Evolutionary conservation across 2,329 filamentous ascomycete genomes (phyloP), one percentile per base, ranked within the genome.

Genomic region (Fusarium lyarnte): DNA sequence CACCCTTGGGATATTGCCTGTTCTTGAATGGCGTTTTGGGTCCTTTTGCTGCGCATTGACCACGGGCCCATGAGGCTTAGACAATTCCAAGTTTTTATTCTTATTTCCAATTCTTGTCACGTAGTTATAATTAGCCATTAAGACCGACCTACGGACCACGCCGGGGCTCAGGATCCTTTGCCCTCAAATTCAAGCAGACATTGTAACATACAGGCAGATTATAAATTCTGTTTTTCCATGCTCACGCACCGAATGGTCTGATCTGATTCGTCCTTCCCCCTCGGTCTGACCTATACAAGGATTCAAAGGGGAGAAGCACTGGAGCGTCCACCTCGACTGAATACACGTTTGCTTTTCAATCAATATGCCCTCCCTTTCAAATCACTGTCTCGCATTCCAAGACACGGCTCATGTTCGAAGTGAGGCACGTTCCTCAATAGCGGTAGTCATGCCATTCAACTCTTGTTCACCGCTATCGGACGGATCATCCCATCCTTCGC

Each of bases 401-500:
- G 14, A n/a, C 4, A n/a, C 8, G 8, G 2, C 19, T 53, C 14
- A n/a, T 14, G 21, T 33, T 8, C 29, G 12, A 8, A 53, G 36
- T 12, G 59, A 33, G 8, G 65, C 16, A 13, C 51, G 51, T 5
- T 12, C 41, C 6, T 69, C 65, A 5, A 69, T 9, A 9, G 58
- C 66, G 1, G 66, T 69, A 5, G 58, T 69, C 58, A 58, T 49
- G 3, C 58, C 65, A 21, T 46, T 38, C 3, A 58, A 27, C 14
- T 52, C 58, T 31, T 42, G 65, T 6, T 38, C 58, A 23, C 55
- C 45, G 19, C 31, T 36, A 5, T 53, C 51, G 7, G 65, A 43
- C 4, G 51, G 13, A 11, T 64, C 65, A 23, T 69, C 58, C 66
- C 66, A 69, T 8, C 66, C 66, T 11, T 69, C 66, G 3, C 66